Evolutionary conservation across 2,329 filamentous ascomycete species (phyloP).

Genomic region (Arachnopeziza araneosa): DNA sequence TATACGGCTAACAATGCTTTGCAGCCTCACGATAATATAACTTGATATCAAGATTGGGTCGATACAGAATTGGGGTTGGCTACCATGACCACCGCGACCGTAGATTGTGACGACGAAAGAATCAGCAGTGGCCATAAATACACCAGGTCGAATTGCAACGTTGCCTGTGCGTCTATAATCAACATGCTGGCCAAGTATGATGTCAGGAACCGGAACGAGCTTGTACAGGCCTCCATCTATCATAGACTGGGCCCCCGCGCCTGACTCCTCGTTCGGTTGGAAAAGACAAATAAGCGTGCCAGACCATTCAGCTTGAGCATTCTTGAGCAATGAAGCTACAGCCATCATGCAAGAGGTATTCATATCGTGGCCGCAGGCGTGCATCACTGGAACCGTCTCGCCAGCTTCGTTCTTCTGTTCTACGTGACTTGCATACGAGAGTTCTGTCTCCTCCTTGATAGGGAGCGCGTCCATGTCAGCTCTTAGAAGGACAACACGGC

Average conservation of each 20-base stretch:
- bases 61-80: conserved; percentile 35
- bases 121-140: conserved; percentile 29
- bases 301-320: conserved; percentile 42
- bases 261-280: conserved; percentile 62
- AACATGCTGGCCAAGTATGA: conserved; percentile 49
- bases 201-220: conserved; percentile 41
- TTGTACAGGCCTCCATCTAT: conserved; percentile 51
- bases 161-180: conserved; percentile 23
- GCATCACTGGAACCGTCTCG: conserved; percentile 52
- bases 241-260: conserved; percentile 57
- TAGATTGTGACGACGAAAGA: conserved; percentile 31
- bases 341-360: conserved; percentile 53
- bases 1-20: conserved; percentile 35
- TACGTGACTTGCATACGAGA: conserved; percentile 49
- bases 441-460: conserved; percentile 47
- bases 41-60: conserved; percentile 41
- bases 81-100: conserved; percentile 39
- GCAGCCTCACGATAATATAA: conserved; percentile 35
- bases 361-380: conserved; percentile 64
- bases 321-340: conserved; percentile 40
- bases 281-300: conserved; percentile 60
- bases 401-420: conserved; percentile 34
- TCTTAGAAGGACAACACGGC: conserved; percentile 50
- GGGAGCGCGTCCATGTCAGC: conserved; percentile 60
- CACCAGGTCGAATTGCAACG: conserved; percentile 30